Conservation (phyloP, 306 rosid genomes). For the Citrullus amarus region DNA sequence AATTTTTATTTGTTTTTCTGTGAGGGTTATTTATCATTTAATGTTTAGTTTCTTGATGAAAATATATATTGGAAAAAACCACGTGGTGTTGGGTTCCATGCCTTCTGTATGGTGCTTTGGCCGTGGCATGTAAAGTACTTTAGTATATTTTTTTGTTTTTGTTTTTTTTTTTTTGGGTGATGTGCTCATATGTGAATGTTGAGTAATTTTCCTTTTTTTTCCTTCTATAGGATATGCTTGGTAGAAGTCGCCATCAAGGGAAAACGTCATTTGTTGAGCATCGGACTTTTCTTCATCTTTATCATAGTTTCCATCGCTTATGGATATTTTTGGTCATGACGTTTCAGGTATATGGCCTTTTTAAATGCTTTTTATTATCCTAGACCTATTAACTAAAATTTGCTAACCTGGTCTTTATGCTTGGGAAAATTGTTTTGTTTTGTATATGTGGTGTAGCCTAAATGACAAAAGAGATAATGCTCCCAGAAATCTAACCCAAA, state of each 20-base stretch:
- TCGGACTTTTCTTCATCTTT: constrained; percentile 84
- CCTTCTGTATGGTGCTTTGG: background rate
- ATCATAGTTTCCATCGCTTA: constrained; percentile 85
- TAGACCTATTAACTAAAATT: background rate
- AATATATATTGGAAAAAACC: background rate
- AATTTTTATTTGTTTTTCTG: background rate
- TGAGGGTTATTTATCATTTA: background rate
- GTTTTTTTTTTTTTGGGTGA: background rate
- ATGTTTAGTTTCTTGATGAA: background rate
- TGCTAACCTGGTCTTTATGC: background rate
- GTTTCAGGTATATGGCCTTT: constrained; percentile 66
- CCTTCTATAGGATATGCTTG: constrained; percentile 40
- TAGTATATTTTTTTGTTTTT: no score
- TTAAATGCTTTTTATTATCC: background rate
- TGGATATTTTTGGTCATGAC: constrained; percentile 96
- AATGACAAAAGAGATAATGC: no score
- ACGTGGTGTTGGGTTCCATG: background rate
- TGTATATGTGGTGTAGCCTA: background rate
- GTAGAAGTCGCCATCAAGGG: constrained; percentile 50
- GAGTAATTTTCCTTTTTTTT: background rate
- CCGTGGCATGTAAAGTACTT: background rate
- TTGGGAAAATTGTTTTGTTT: background rate
- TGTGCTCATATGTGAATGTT: background rate
- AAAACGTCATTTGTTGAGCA: constrained; percentile 98
- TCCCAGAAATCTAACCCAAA: no score